Evolutionary conservation across 1,284 basidiomycete genomes (phyloP).

Genomic region (Vanrija humicola): DNA sequence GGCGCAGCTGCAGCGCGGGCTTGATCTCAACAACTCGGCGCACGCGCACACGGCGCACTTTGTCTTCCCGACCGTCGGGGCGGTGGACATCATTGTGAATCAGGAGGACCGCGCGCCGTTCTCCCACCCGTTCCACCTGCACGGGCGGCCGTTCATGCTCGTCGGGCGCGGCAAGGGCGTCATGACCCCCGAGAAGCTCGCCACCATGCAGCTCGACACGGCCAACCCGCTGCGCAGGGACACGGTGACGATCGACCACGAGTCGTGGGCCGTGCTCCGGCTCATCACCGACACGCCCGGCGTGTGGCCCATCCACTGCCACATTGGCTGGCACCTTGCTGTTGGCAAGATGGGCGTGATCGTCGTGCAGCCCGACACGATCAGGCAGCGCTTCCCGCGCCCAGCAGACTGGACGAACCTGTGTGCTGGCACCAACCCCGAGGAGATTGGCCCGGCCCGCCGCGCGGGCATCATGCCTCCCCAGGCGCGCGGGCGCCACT

Average conservation of each 20-base stretch:
- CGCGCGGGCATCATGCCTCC: background rate
- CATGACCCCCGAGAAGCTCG: constrained; percentile 20
- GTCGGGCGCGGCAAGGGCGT: constrained; percentile 39
- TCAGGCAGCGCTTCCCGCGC: constrained; percentile 2
- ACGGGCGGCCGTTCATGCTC: constrained; percentile 30
- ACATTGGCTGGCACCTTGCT: constrained; percentile 26
- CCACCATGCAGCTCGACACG: constrained; percentile 22
- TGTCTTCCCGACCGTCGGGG: background rate
- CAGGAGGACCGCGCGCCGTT: constrained; percentile 16
- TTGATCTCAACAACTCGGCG: constrained; percentile 13
- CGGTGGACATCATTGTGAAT: constrained; percentile 30
- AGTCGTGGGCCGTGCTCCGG: constrained; percentile 28
- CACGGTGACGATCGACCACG: constrained; percentile 36
- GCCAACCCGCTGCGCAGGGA: constrained; percentile 47
- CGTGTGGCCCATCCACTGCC: constrained; percentile 28
- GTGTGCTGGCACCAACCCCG: constrained; percentile 10
- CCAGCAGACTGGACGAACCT: constrained; percentile 17
- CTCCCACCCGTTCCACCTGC: constrained; percentile 43
- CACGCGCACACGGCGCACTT: constrained; percentile 5
- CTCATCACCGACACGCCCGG: constrained; percentile 24
- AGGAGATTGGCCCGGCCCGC: constrained; percentile 12
- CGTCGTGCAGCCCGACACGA: constrained; percentile 19
- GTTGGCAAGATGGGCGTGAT: constrained; percentile 11
- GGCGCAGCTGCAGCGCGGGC: constrained; percentile 21
- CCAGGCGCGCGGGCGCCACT: background rate